Conservation (phyloP, 106 monocot genomes). For the Dendrobium nobile region DNA sequence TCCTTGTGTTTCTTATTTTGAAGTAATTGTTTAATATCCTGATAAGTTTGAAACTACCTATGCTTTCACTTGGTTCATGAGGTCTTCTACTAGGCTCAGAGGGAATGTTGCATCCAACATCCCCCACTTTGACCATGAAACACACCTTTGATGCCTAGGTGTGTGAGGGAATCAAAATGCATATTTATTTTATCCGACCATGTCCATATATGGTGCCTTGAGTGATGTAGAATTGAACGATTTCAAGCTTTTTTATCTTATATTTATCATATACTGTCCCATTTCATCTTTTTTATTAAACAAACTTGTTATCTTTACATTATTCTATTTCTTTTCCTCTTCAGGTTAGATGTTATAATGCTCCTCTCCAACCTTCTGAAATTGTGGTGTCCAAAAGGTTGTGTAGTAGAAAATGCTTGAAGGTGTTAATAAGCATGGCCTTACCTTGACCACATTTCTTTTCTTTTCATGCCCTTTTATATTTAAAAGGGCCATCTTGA, state of each 20-base stretch:
- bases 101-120: slow-evolving; percentile 92
- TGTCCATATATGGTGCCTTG: slow-evolving; percentile 82
- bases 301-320: neutral
- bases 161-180: slow-evolving; percentile 80
- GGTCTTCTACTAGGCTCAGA: slow-evolving; percentile 95
- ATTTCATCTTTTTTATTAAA: neutral
- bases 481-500: slow-evolving; percentile 95
- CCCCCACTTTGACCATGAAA: slow-evolving; percentile 93
- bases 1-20: neutral
- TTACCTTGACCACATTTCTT: slow-evolving; percentile 92
- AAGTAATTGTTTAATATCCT: neutral
- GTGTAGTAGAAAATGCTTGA: slow-evolving; percentile 97
- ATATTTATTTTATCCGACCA: slow-evolving; percentile 91
- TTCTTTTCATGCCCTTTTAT: slow-evolving; percentile 95
- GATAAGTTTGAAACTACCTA: neutral
- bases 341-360: slow-evolving; percentile 94
- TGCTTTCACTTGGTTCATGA: slow-evolving; percentile 53
- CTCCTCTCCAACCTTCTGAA: slow-evolving; percentile 85
- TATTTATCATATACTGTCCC: neutral
- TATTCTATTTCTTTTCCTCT: neutral
- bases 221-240: slow-evolving; percentile 88
- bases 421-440: slow-evolving; percentile 80
- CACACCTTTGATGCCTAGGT: slow-evolving; percentile 78
- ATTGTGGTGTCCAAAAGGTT: slow-evolving; percentile 83
- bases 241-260: slow-evolving; percentile 55